Evolutionary conservation across 805 yeast genomes (phyloP), one percentile per base, ranked within the genome.

Genomic region (Kregervanrija pseudodelftensis): DNA sequence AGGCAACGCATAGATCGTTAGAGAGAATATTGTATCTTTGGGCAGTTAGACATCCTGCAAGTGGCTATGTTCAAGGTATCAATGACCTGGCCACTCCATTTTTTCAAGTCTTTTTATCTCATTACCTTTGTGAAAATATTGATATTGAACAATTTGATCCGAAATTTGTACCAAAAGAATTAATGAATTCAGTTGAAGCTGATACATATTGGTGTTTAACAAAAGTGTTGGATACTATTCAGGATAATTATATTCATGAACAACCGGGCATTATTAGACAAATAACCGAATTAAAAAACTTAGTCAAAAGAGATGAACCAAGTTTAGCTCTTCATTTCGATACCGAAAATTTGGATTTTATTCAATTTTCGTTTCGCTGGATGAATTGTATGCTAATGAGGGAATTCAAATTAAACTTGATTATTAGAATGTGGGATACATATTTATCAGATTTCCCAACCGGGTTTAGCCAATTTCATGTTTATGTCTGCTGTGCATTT

Each of bases 351-450:
- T 79, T 93, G n/a, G 96, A 93, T 63, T 93, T 93, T 58, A 79
- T 93, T 51, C 99, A 93, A 64, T 93, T 93, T 64, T 79, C 96
- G 15, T 93, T 93, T 68, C 73, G 99, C 53, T 93, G 99, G 99
- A 93, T 93, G 98, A 93, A 93, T 65, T 93, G 99, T 68, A 69
- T 93, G 57, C 68, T 93, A 41, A 93, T 93, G 99, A 77, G 99
- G 52, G 99, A 93, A 57, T 72, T 93, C 38, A 79, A 82, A 36
- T 79, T 93, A 57, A 69, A 70, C 30, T 76, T 87, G 48, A 85
- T 90, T 5, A 80, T 90, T 16, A 73, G 99, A 45, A 91, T 93
- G 95, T 93, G 99, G 98, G 99, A 93, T 60, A 90, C 99, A 0
- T 93, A 93, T 61, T 63, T 85, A 3, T 76, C 86, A 41, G 89